Evolutionary conservation across 106 monocot species (phyloP), one percentile per base, ranked within the genome.

Genomic region (Narthecium ossifragum): DNA sequence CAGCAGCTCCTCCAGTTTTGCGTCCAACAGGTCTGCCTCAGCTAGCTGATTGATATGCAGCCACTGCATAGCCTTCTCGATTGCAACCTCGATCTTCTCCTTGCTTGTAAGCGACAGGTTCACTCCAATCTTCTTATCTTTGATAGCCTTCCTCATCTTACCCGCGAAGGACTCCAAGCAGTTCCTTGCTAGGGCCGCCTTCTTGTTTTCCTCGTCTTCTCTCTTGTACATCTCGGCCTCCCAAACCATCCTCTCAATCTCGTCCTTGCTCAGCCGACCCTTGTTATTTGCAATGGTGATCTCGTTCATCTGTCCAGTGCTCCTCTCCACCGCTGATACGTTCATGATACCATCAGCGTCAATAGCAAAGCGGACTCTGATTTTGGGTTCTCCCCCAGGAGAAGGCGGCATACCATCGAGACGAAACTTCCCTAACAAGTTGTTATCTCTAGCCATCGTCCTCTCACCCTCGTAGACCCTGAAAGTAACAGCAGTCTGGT

Each of bases 241-340:
- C 52, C 71, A 63, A 14, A 86, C 78, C 74, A 59, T 67, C 64
- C 61, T 74, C 64, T 81, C 81, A 2, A 81, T 78, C 70, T 79
- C 84, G 46, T 84, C 84, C 72, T 79, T 84, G 71, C 75, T 79
- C 53, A 79, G 56, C 62, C 84, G 45, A 2, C 75, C 75, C 64
- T 84, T 76, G 52, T 84, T 68, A 18, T 79, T 75, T 23, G 79
- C 79, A 50, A 84, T 84, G 22, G 84, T 84, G 60, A 84, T 84
- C 79, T 79, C 76, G 60, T 75, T 75, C 71, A 69, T 79, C 79
- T 72, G 59, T 20, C 84, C 84, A 1, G 84, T 68, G 11, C 71
- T 84, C 67, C 76, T 79, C 52, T 84, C 84, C 79, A 75, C 84
- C 1, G 84, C 79, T 0, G 86, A 86, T n/a, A 81, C 86, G 39